Percentiles rank a stretch among this genome's conserved stretches.
Evolutionary conservation across 495 filamentous ascomycete species (phyloP).

Genomic region (Jackrogersella multiformis): DNA sequence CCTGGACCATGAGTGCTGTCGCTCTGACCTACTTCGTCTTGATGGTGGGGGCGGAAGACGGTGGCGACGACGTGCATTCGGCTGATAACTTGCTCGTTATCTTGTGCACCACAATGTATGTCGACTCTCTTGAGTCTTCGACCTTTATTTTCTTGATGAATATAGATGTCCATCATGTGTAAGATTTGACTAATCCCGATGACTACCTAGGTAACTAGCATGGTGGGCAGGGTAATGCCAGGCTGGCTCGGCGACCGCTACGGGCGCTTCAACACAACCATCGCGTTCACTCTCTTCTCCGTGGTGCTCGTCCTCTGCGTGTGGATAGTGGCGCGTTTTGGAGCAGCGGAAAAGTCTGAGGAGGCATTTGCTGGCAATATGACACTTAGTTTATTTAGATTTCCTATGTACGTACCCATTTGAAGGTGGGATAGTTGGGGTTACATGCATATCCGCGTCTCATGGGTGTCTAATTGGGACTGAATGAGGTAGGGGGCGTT

Average conservation of each 20-base stretch:
- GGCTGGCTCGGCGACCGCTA: slow-evolving; percentile 1
- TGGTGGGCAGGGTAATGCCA: neutral
- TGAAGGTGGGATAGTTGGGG: too few relatives aligned
- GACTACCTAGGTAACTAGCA: too few relatives aligned
- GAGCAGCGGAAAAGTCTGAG: too few relatives aligned
- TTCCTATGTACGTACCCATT: too few relatives aligned
- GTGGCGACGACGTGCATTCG: neutral
- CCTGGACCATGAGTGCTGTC: slow-evolving; percentile 4
- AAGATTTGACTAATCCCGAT: neutral
- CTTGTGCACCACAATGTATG: neutral
- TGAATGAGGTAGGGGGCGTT: too few relatives aligned
- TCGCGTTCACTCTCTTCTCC: neutral
- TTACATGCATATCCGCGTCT: too few relatives aligned
- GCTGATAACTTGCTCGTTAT: slow-evolving; percentile 3
- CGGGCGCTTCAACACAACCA: slow-evolving; percentile 3
- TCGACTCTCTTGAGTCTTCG: neutral
- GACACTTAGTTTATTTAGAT: too few relatives aligned
- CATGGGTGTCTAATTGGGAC: too few relatives aligned
- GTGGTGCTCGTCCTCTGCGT: neutral
- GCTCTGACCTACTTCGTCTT: slow-evolving; percentile 2
- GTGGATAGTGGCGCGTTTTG: slow-evolving; percentile 2
- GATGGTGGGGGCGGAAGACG: neutral
- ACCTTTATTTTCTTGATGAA: too few relatives aligned
- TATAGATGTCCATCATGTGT: neutral
- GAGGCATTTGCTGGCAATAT: too few relatives aligned